A percentile compares a stretch with the other conserved stretches of the same genome.
phyloP scores from a whole-genome alignment of 2,329 filamentous ascomycete species.

The Macrophomina phaseolina region DNA sequence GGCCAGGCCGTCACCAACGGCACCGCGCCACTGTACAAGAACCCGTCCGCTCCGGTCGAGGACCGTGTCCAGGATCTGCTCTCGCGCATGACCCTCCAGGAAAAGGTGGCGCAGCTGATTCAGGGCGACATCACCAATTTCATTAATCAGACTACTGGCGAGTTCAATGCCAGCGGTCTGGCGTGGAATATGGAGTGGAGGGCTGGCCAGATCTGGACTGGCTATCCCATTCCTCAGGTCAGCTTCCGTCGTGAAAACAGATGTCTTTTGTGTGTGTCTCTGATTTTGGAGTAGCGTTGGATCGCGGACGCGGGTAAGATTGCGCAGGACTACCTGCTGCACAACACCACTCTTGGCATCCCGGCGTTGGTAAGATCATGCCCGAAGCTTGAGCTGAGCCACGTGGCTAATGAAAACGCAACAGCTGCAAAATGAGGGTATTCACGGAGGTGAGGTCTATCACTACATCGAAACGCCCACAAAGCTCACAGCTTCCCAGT shows the following conservation, averaged over 20 bases:
- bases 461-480: not conserved
- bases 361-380: slow-evolving; percentile 64
- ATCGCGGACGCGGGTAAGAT: slow-evolving; percentile 67
- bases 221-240: slow-evolving; percentile 66
- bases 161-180: slow-evolving; percentile 71
- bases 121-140: slow-evolving; percentile 74
- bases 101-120: slow-evolving; percentile 71
- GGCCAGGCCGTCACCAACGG: slow-evolving; percentile 8
- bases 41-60: slow-evolving; percentile 66
- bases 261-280: not conserved
- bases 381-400: too few relatives aligned
- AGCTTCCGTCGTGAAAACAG: not conserved
- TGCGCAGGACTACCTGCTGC: slow-evolving; percentile 71
- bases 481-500: not conserved
- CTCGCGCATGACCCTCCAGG: slow-evolving; percentile 74
- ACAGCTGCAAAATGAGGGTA: slow-evolving; percentile 69
- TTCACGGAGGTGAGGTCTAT: slow-evolving; percentile 60
- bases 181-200: slow-evolving; percentile 69
- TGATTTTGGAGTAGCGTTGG: slow-evolving; percentile 48
- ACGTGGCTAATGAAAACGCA: not conserved
- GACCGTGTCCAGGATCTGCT: slow-evolving; percentile 71
- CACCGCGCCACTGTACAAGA: slow-evolving; percentile 62
- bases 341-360: slow-evolving; percentile 72
- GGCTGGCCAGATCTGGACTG: slow-evolving; percentile 75
- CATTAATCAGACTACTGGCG: slow-evolving; percentile 70